Percentiles rank a stretch among this genome's conserved stretches.
phyloP scores from a whole-genome alignment of 2,329 filamentous ascomycete species.

The Phialophora verrucosa region DNA sequence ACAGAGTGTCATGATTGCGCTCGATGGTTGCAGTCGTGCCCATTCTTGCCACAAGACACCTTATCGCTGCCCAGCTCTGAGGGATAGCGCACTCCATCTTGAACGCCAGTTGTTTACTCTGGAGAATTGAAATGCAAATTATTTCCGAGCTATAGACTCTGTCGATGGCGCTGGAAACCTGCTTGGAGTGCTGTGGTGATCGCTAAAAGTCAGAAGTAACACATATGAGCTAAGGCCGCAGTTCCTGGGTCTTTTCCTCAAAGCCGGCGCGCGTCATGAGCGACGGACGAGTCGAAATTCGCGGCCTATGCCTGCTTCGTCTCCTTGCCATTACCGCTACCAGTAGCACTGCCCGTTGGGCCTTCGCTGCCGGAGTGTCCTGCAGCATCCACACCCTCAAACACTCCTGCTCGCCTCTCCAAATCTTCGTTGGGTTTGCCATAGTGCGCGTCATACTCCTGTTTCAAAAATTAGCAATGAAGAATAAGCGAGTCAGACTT shows the following conservation, averaged over 20 bases:
- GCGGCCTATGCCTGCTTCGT: constrained; percentile 28
- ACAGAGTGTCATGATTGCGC: not conserved
- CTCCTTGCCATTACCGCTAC: constrained; percentile 20
- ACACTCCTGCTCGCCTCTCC: constrained; percentile 21
- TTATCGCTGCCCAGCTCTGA: not conserved
- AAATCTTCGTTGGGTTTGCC: constrained; percentile 15
- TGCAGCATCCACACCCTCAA: constrained; percentile 29
- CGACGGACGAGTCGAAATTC: not conserved
- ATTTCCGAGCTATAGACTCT: not conserved
- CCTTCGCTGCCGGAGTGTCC: constrained; percentile 28
- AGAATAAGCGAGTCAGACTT: not conserved
- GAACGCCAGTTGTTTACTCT: not conserved
- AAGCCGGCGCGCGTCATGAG: too few species aligned
- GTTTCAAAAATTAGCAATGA: constrained; percentile 6
- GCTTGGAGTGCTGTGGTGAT: not conserved
- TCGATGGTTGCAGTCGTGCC: not conserved
- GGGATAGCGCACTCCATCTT: not conserved
- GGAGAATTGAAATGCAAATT: not conserved
- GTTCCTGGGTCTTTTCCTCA: not conserved
- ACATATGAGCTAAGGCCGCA: not conserved
- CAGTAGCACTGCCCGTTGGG: constrained; percentile 12
- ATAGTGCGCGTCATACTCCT: constrained; percentile 23
- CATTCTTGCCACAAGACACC: not conserved
- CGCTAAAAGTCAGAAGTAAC: not conserved
- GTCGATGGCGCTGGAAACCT: not conserved